A percentile compares a stretch with the other conserved stretches of the same genome.
phyloP scores from a whole-genome alignment of 139 green algal genomes.

The Micractinium sp. region DNA sequence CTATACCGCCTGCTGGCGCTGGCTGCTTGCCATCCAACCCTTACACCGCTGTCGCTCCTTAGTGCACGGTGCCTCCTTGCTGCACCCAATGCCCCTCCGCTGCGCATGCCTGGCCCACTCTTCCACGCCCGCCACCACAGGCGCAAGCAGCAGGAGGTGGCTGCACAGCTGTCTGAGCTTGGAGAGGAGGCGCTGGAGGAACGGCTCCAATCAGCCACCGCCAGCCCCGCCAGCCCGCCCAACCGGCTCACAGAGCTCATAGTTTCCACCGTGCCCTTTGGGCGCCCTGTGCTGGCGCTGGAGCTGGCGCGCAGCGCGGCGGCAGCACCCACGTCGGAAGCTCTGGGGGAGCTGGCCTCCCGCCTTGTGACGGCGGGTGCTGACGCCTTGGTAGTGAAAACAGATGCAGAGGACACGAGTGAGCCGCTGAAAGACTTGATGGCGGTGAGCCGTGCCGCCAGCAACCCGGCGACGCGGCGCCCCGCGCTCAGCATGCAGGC shows the following conservation, averaged over 20 bases:
- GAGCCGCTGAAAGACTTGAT: constrained; percentile 58
- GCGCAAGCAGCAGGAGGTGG: constrained; percentile 60
- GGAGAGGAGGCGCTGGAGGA: constrained; percentile 72
- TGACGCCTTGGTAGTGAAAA: constrained; percentile 71
- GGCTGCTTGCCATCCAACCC: background rate
- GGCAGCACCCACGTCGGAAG: constrained; percentile 19
- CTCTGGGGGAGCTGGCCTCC: constrained; percentile 50
- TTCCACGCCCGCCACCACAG: constrained; percentile 17
- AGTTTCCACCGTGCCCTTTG: background rate
- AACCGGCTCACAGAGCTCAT: constrained; percentile 71
- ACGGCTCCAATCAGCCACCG: constrained; percentile 57
- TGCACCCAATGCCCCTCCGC: background rate
- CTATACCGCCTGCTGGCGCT: background rate
- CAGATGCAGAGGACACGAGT: constrained; percentile 72
- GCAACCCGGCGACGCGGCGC: background rate
- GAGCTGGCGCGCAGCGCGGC: constrained; percentile 46
- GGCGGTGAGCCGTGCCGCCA: background rate
- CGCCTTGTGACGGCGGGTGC: constrained; percentile 53
- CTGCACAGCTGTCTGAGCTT: constrained; percentile 50
- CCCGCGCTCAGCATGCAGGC: background rate
- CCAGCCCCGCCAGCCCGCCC: constrained; percentile 46
- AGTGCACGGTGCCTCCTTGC: no score
- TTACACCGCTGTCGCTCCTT: no score
- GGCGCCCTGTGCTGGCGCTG: constrained; percentile 52
- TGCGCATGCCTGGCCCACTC: background rate